Percentiles rank a stretch among this genome's conserved stretches.
These are phyloP conservation scores for Takakia lepidozioides DNA, from an alignment of 225 moss, liverwort and hornwort genomes.

Conservation along the genomic window DNA sequence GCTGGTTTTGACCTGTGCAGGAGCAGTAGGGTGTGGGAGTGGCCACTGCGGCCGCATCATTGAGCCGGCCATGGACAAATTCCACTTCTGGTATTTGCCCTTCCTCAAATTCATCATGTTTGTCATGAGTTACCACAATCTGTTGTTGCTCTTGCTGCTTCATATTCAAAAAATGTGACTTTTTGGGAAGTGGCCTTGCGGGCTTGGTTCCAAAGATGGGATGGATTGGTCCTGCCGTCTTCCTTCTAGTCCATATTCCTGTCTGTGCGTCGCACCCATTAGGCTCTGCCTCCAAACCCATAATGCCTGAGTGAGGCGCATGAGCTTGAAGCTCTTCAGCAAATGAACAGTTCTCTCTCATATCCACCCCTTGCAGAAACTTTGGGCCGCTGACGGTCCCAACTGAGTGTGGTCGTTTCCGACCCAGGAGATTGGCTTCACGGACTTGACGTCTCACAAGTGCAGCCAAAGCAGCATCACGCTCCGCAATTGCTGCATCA, in stretches of 20 bases:
- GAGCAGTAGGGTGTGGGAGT: conserved; percentile 84
- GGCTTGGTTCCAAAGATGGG: conserved; percentile 35
- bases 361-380: conserved; percentile 35
- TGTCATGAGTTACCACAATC: conserved; percentile 9
- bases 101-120: conserved; percentile 14
- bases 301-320: conserved; percentile 35
- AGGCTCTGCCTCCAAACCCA: conserved; percentile 17
- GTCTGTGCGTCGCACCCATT: conserved; percentile 46
- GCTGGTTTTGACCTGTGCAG: conserved; percentile 84
- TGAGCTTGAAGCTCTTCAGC: conserved; percentile 40
- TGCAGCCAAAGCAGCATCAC: conserved; percentile 67
- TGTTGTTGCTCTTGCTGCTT: too few relatives aligned
- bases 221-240: conserved; percentile 14
- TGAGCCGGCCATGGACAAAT: conserved; percentile 17
- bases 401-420: conserved; percentile 14
- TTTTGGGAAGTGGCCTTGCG: conserved; percentile 13
- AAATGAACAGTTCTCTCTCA: conserved; percentile 41
- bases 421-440: conserved; percentile 24
- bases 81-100: conserved; percentile 22
- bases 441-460: conserved; percentile 46
- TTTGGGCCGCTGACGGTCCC: conserved; percentile 33
- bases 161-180: conserved; percentile 33
- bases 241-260: conserved; percentile 38
- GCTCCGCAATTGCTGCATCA: conserved; percentile 57
- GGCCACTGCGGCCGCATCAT: conserved; percentile 9